Evolutionary conservation across 1,284 basidiomycete genomes (phyloP), one percentile per base, ranked within the genome.

Genomic region (Cutaneotrichosporon cavernicola): DNA sequence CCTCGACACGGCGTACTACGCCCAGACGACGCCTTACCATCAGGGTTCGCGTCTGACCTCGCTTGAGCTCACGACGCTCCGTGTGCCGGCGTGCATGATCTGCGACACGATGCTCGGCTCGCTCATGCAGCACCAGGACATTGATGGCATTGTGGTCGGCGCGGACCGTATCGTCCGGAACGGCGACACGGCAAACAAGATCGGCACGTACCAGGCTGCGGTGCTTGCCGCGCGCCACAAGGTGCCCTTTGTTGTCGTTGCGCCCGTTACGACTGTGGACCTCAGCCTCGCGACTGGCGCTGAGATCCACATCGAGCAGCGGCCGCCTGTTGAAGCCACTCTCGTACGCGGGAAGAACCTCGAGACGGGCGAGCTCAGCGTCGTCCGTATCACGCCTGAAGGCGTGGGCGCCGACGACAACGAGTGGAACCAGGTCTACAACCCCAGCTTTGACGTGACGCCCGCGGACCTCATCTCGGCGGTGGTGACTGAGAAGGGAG

Each of bases 151-250:
- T 57, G 89, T 84, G 18, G 91, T 93, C 36, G 91, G 91, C 34
- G 91, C 91, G 5, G 90, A 92, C 79, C 85, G 92, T 62, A 88
- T 97, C 69, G 90, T 92, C 5, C 84, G 83, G 72, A 96, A 97
- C 72, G 93, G 93, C 2, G 93, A 96, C 80, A 95, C 93, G 0
- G 92, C 92, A 22, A 96, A 96, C 84, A 96, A 96, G 88, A 89
- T 94, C 70, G 91, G 92, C 47, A 94, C 92, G 2, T 94, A 93
- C 81, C 92, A 94, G 72, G 91, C 91, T 10, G 91, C 91, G 9
- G 91, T 93, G 16, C 83, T 94, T 21, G 91, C 91, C 1, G 88
- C 89, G 56, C 85, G 90, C 38, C 92, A 94, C 79, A 85, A 85
- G 13, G 90, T 94, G 50, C 90, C 91, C 0, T 93, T 96, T 79